These are phyloP conservation scores for Tuctoria greenei DNA, from an alignment of 176 grass and related monocot genomes.

Conservation along the genomic window DNA sequence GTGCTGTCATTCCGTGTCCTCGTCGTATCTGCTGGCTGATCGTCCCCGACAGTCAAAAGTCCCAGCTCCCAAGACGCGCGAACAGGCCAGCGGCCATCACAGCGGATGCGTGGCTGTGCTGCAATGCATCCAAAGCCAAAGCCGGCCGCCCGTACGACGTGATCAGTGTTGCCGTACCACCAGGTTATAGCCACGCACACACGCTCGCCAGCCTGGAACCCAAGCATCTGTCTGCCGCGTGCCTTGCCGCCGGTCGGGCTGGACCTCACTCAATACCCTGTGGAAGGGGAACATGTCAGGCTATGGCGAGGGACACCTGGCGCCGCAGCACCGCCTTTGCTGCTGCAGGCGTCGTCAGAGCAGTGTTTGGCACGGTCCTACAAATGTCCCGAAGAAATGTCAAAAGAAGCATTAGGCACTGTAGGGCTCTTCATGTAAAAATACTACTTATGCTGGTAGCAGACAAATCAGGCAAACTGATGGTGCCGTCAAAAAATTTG, in stretches of 20 bases:
- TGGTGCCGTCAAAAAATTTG: background rate
- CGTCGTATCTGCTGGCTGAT: background rate
- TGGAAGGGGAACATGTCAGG: background rate
- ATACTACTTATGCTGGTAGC: too few relatives aligned
- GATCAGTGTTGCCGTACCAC: background rate
- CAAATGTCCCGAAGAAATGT: background rate
- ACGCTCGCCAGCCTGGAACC: conserved; percentile 35
- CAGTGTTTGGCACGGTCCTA: background rate
- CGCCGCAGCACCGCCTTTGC: background rate
- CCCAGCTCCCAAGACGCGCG: conserved; percentile 6
- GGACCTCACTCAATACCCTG: background rate
- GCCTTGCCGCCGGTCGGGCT: conserved; percentile 8
- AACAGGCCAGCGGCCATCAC: background rate
- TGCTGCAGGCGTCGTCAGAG: background rate
- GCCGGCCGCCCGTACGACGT: background rate
- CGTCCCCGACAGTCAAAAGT: background rate
- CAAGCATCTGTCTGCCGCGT: background rate
- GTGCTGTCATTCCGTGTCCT: background rate
- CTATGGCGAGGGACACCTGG: conserved; percentile 28
- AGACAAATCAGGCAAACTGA: background rate
- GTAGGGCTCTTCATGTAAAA: too few relatives aligned
- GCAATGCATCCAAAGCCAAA: background rate
- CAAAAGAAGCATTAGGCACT: background rate
- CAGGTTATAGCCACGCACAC: background rate
- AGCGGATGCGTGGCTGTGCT: conserved; percentile 5